phyloP scores from a whole-genome alignment of 2,329 filamentous ascomycete species.

The Arthrinium puccinioides region DNA sequence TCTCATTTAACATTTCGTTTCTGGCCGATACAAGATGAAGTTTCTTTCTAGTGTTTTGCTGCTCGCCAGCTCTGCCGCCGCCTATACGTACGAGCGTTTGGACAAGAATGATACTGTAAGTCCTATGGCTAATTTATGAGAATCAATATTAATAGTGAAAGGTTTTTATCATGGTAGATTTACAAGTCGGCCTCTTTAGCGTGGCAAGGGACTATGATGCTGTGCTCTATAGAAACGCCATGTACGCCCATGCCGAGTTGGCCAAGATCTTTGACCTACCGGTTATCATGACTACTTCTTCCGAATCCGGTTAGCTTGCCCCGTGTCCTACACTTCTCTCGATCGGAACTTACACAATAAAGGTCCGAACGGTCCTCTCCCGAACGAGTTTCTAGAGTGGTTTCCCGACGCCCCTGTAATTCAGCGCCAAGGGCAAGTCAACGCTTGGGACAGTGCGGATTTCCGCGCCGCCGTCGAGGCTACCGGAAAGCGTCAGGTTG shows the following conservation, averaged over 20 bases:
- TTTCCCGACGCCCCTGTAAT: conserved; percentile 62
- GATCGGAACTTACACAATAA: background rate
- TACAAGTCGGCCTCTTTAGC: conserved; percentile 52
- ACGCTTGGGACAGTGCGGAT: conserved; percentile 68
- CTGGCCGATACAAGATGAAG: conserved; percentile 12
- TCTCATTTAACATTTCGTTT: too few species aligned
- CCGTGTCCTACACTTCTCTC: background rate
- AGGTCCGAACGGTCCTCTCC: conserved; percentile 65
- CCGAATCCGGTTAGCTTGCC: conserved; percentile 39
- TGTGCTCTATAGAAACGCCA: conserved; percentile 57
- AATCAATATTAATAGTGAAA: conserved; percentile 30
- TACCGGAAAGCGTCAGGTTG: conserved; percentile 60
- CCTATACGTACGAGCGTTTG: conserved; percentile 25
- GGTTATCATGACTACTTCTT: conserved; percentile 63
- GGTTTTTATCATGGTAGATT: conserved; percentile 51
- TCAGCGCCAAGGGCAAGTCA: conserved; percentile 62
- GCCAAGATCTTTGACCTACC: conserved; percentile 62
- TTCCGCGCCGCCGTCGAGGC: conserved; percentile 60
- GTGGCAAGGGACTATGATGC: conserved; percentile 60
- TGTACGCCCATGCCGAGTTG: conserved; percentile 60
- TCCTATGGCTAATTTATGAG: conserved; percentile 12
- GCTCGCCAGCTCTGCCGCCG: conserved; percentile 6
- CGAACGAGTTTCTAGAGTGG: conserved; percentile 61
- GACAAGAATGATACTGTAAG: conserved; percentile 23
- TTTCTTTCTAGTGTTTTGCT: conserved; percentile 4